Conservation (phyloP, 768 basidiomycete genomes). For the Leccinum imitatum region DNA sequence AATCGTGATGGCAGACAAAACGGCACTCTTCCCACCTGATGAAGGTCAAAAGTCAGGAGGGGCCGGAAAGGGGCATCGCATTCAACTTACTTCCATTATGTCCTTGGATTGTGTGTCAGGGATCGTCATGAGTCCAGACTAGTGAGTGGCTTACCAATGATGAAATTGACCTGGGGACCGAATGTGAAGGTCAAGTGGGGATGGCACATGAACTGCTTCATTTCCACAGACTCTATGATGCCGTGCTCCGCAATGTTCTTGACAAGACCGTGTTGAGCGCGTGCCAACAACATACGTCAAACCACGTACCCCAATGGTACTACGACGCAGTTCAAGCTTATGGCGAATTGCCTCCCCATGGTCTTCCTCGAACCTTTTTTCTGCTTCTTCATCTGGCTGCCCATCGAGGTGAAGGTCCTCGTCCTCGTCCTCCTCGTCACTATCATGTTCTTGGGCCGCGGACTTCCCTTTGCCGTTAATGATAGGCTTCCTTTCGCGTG, state of each 20-base stretch:
- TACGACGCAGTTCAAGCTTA: conserved; percentile 46
- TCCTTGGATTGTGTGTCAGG: conserved; percentile 42
- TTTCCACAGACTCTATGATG: conserved; percentile 57
- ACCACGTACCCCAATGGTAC: conserved; percentile 43
- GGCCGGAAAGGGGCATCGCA: neutral
- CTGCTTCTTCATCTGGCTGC: conserved; percentile 49
- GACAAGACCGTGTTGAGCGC: neutral
- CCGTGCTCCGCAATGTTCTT: conserved; percentile 85
- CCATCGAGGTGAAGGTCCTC: conserved; percentile 38
- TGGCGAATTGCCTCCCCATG: conserved; percentile 56
- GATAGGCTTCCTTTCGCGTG: conserved; percentile 30
- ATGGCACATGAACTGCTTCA: conserved; percentile 97
- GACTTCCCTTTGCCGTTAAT: conserved; percentile 35
- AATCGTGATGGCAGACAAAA: conserved; percentile 88
- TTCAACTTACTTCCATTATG: conserved; percentile 84
- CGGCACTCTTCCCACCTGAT: conserved; percentile 91
- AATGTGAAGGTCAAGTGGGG: conserved; percentile 79
- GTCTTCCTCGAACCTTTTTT: conserved; percentile 63
- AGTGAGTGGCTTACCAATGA: conserved; percentile 63
- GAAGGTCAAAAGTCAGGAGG: conserved; percentile 3
- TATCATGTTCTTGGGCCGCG: conserved; percentile 29
- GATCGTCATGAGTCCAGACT: neutral
- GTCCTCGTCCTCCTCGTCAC: conserved; percentile 32
- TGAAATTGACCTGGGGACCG: conserved; percentile 94
- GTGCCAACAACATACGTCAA: conserved; percentile 38